Base-by-base conservation (phyloP, 1,284 basidiomycete species). In the Athelia psychrophila region DNA sequence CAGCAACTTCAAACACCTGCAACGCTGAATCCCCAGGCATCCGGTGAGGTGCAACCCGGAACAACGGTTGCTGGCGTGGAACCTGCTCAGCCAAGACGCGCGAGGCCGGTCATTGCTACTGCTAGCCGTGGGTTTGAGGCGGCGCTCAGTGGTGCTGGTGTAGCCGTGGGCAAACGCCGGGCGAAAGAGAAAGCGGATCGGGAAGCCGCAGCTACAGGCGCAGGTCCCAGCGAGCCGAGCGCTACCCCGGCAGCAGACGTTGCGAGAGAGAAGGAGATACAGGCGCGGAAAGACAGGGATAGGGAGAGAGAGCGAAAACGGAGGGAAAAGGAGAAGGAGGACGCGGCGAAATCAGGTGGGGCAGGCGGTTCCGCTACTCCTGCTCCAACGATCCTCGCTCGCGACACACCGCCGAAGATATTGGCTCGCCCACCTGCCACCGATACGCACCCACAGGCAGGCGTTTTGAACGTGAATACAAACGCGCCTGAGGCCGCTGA, bases 81-180 rank as follows among this genome's bases (percentile, higher is more conserved):
- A 16, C 38, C 38, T 30, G 27, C 53, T 0, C 54, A 56, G 20
- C 51, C 67, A 2, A 76, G 79, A 40, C 77, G 80, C 35, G 57
- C 64, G 8, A 77, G 84, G 5, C 83, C 84, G 2, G 69, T 83
- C 20, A 66, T 87, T 24, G 82, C 74, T 1, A 66, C 87, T 24
- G 82, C 74, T 1, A 79, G 78, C n/a, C 74, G 84, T 20, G 81
- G 84, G 47, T 83, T 87, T 51, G 84, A 86, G 58, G 84, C 79
- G 0, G 84, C 84, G 2, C 66, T 87, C 32, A 85, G 64, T 52
- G 78, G 81, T 2, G 80, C 77, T 0, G 80, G 79, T 2, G 75
- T 80, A 16, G 60, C 59, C 54, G 33, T 42, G 44, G 44, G 25
- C 15, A 25, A 25, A 25, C 22, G 44, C 9, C 16, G 44, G 20